Percentiles rank a stretch among this genome's conserved stretches.
Evolutionary conservation across 306 rosid genomes (phyloP).

Genomic region (Coriaria nepalensis): DNA sequence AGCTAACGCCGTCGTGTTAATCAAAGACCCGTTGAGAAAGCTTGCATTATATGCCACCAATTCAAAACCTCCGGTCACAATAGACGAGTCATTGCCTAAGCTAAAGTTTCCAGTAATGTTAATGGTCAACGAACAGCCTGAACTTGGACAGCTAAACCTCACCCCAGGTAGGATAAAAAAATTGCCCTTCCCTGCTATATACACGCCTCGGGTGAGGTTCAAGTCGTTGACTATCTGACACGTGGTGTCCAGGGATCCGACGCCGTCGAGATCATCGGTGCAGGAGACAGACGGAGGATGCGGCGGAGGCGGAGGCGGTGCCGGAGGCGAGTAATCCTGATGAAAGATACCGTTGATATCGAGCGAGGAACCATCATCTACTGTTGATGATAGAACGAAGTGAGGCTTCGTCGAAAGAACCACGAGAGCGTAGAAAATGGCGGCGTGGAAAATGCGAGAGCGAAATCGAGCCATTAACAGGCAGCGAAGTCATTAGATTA

Average conservation of each 20-base stretch:
- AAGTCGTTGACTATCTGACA: constrained; percentile 64
- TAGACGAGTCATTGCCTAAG: constrained; percentile 59
- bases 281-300: constrained; percentile 91
- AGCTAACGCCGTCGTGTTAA: constrained; percentile 72
- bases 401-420: constrained; percentile 15
- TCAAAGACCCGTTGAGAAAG: constrained; percentile 56
- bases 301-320: constrained; percentile 98
- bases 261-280: constrained; percentile 70
- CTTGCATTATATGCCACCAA: constrained; percentile 50
- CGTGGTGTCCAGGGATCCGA: constrained; percentile 76
- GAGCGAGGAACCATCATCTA: constrained; percentile 26
- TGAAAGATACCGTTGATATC: constrained; percentile 62
- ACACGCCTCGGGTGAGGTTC: constrained; percentile 89
- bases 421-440: constrained; percentile 14
- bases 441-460: constrained; percentile 29
- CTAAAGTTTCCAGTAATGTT: constrained; percentile 83
- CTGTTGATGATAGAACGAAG: constrained; percentile 19
- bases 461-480: constrained; percentile 82
- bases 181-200: constrained; percentile 88
- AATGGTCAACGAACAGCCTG: constrained; percentile 67
- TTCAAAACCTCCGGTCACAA: constrained; percentile 69
- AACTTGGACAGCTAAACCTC: constrained; percentile 55
- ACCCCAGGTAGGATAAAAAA: constrained; percentile 89
- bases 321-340: constrained; percentile 94
- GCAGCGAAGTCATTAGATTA: constrained; percentile 56